Evolutionary conservation across 2,329 filamentous ascomycete species (phyloP).

Genomic region (Elsinoe perseae): DNA sequence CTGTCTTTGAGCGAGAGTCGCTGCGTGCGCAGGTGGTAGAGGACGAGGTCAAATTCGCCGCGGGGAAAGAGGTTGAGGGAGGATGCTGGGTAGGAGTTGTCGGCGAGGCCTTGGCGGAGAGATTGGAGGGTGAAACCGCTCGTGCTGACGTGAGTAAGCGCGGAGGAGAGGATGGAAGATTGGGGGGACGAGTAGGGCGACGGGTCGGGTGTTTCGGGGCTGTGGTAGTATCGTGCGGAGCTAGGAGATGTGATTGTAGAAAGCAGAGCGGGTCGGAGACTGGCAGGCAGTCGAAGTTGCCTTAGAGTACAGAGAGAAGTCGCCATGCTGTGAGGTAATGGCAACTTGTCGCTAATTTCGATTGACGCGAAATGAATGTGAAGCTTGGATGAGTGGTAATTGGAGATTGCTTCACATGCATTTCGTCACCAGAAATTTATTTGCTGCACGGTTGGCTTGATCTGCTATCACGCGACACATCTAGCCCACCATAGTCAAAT

Average conservation of each 20-base stretch:
- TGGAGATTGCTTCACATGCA: too few species aligned
- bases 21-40: slow-evolving; percentile 64
- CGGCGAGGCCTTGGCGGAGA: slow-evolving; percentile 68
- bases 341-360: too few species aligned
- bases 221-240: slow-evolving; percentile 54
- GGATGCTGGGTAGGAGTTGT: slow-evolving; percentile 79
- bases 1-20: slow-evolving; percentile 50
- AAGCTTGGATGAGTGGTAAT: too few species aligned
- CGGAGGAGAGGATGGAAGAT: slow-evolving; percentile 69
- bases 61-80: slow-evolving; percentile 74
- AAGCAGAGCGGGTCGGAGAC: slow-evolving; percentile 25
- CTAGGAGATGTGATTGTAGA: slow-evolving; percentile 20
- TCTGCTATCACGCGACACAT: too few species aligned
- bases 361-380: too few species aligned
- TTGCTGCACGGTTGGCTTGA: too few species aligned
- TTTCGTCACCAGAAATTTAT: too few species aligned
- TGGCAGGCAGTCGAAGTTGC: slow-evolving; percentile 22
- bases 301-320: neutral
- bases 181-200: slow-evolving; percentile 62
- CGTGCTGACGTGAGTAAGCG: slow-evolving; percentile 66
- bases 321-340: too few species aligned
- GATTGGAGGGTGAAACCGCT: slow-evolving; percentile 74
- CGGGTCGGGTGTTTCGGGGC: slow-evolving; percentile 58
- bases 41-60: slow-evolving; percentile 73
- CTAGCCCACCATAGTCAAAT: too few species aligned